Evolutionary conservation across 345 rosid species (phyloP).

Genomic region (Pugionium cornutum): DNA sequence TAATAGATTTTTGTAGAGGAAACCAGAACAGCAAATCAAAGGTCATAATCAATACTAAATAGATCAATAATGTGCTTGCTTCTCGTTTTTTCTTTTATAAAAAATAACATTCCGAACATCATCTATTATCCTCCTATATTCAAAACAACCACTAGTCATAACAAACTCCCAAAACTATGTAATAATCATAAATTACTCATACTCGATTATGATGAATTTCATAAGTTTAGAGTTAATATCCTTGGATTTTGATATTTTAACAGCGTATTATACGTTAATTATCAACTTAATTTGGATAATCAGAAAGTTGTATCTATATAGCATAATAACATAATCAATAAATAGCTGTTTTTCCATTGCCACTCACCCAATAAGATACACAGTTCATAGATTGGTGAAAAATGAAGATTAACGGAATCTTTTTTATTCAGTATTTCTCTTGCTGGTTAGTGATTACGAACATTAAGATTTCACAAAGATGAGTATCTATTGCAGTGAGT

Average conservation of each 20-base stretch:
- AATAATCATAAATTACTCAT: not conserved
- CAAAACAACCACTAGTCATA: no score
- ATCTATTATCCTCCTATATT: no score
- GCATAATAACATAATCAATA: not conserved
- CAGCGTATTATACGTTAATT: no score
- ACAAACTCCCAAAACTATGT: slow-evolving; percentile 20
- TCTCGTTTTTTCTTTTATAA: no score
- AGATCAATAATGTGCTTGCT: no score
- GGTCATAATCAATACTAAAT: not conserved
- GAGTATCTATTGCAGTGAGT: slow-evolving; percentile 26
- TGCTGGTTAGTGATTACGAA: slow-evolving; percentile 6
- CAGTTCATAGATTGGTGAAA: not conserved
- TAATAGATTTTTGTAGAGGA: slow-evolving; percentile 26
- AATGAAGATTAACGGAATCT: slow-evolving; percentile 10
- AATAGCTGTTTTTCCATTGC: not conserved
- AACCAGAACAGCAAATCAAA: slow-evolving; percentile 11
- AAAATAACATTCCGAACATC: no score
- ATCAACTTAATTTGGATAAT: no score
- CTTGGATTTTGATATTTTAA: no score
- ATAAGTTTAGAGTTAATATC: no score
- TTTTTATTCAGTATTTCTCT: not conserved
- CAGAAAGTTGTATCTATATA: no score
- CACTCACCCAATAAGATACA: not conserved
- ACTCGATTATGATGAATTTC: no score
- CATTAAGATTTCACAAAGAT: slow-evolving; percentile 16